Percentiles rank a stretch among this genome's conserved stretches.
Evolutionary conservation across 495 filamentous ascomycete species (phyloP).

Genomic region (Darksidea phi): DNA sequence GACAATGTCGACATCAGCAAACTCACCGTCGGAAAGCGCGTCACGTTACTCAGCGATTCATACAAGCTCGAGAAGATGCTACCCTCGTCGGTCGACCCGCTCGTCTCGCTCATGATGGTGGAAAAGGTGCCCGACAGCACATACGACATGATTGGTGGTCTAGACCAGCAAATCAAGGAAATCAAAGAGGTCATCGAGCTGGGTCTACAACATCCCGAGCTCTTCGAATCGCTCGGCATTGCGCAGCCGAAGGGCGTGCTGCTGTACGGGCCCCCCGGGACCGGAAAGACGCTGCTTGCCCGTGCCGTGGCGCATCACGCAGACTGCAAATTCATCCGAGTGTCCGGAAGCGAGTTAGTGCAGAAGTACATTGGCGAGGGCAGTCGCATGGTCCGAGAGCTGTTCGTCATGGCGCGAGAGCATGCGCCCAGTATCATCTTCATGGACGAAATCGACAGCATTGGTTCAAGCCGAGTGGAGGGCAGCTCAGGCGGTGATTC

Average conservation of each 20-base stretch:
- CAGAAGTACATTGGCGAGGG: slow-evolving; percentile 99
- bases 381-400: slow-evolving; percentile 95
- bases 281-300: slow-evolving; percentile 93
- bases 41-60: slow-evolving; percentile 90
- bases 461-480: slow-evolving; percentile 95
- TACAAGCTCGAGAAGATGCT: slow-evolving; percentile 99
- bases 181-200: slow-evolving; percentile 99
- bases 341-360: slow-evolving; percentile 92
- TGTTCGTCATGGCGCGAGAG: slow-evolving; percentile 98
- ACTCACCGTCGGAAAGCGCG: slow-evolving; percentile 95
- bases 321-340: slow-evolving; percentile 97
- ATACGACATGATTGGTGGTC: slow-evolving; percentile 99
- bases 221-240: slow-evolving; percentile 98
- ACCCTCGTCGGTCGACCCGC: slow-evolving; percentile 92
- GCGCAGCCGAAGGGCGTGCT: slow-evolving; percentile 97
- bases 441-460: slow-evolving; percentile 99
- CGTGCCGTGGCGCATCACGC: slow-evolving; percentile 97
- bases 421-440: slow-evolving; percentile 99
- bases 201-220: slow-evolving; percentile 94
- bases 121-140: slow-evolving; percentile 99
- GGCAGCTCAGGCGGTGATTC: slow-evolving; percentile 92
- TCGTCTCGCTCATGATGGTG: slow-evolving; percentile 99
- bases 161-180: slow-evolving; percentile 99
- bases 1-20: slow-evolving; percentile 93
- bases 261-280: slow-evolving; percentile 94